Base-by-base conservation (phyloP, 2,329 filamentous ascomycete genomes). In the Neonectria hederae region DNA sequence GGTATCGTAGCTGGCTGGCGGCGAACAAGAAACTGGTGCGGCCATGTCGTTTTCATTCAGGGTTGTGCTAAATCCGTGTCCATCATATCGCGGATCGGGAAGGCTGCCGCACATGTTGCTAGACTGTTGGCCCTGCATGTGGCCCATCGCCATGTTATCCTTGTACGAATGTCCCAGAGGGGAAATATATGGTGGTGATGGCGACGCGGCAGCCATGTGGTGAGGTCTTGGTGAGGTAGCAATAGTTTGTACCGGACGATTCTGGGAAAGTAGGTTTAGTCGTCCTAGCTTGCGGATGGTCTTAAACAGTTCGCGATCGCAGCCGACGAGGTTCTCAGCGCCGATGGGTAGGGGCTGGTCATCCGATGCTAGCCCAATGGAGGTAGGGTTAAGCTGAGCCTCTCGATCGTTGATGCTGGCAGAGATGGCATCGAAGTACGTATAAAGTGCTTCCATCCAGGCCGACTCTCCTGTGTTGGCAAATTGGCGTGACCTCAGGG, bases 391-490 rank as follows among this genome's bases (percentile, higher is more conserved):
- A 19, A 97, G 87, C 77, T 97, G 93, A 30, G 92, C 89, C 78
- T 97, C 94, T 55, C 94, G 89, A 78, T 97, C 92, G 72, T 97
- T 97, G 75, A 97, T 93, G 56, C 92, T 94, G 42, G 93, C 93
- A 0, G 93, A 94, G 81, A 97, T 93, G 59, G 94, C 93, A 77
- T 97, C 95, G 76, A 97, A 97, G 85, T 95, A 97, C 35, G 93
- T 96, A 75, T 97, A 97, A 71, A 97, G 89, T 45, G 93, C 90
- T 73, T 97, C 92, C 82, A 97, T 95, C 94, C 94, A 97, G 13
- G 90, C 88, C 63, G 93, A 91, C 65, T 94, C 92, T 54, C 89
- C 87, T 78, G 74, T 89, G 73, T 76, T 85, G 79, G 76, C 62
- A 30, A 72, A 63, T 35, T 72, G 70, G 68, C 91, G 87, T 4